Evolutionary conservation across 352 stramenopile species (phyloP).

Genomic region (Phytopythium cucurbitacearum): DNA sequence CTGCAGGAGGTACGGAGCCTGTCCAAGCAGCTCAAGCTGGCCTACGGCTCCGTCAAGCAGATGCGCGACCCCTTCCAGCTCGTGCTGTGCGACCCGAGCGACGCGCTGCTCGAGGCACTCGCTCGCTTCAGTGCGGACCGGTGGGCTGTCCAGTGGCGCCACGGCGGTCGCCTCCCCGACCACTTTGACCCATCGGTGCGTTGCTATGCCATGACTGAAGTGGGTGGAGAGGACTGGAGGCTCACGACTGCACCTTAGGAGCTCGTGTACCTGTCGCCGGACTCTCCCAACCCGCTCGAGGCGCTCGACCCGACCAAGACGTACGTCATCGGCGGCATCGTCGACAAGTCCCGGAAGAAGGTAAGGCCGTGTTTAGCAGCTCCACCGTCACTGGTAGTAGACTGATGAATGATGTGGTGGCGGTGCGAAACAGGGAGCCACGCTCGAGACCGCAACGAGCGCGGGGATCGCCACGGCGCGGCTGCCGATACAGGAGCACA

Average conservation of each 20-base stretch:
- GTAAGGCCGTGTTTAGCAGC: constrained; percentile 9
- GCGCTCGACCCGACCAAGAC: constrained; percentile 59
- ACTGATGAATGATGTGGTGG: constrained; percentile 3
- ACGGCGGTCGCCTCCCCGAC: constrained; percentile 23
- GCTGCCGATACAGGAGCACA: constrained; percentile 71
- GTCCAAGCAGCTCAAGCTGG: constrained; percentile 72
- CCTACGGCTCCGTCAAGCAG: constrained; percentile 57
- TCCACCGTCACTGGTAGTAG: background rate
- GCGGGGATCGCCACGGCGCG: constrained; percentile 50
- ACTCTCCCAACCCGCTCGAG: constrained; percentile 59
- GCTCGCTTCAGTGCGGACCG: constrained; percentile 55
- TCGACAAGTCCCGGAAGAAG: constrained; percentile 77
- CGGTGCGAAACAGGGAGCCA: constrained; percentile 30
- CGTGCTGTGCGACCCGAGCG: constrained; percentile 52
- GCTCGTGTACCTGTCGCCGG: constrained; percentile 75
- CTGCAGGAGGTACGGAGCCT: constrained; percentile 60
- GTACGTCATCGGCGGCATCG: constrained; percentile 80
- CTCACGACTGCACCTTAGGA: constrained; percentile 9
- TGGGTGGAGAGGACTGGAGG: background rate
- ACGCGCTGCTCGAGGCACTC: constrained; percentile 38
- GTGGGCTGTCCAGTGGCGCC: constrained; percentile 60
- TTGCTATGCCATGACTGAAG: background rate
- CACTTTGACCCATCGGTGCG: constrained; percentile 25
- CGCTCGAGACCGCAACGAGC: constrained; percentile 40
- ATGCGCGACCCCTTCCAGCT: constrained; percentile 70